These are phyloP conservation scores for barrel medic (Medicago truncatula) DNA, from an alignment of 306 rosid genomes.

Conservation along the genomic window MtrunA17r5.0-ANR NC_053046.1:29891001-29891500, in stretches of 20 bases:
- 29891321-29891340: not conserved
- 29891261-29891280: slow-evolving; percentile 29
- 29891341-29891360: slow-evolving; percentile 3
- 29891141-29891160: not conserved
- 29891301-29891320: slow-evolving; percentile 35
- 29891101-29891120: not conserved
- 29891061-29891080: too few relatives aligned
- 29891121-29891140: too few relatives aligned
- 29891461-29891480: not conserved
- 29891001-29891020: too few relatives aligned
- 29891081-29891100: too few relatives aligned
- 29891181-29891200: slow-evolving; percentile 67
- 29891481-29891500: too few relatives aligned
- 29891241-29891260: slow-evolving; percentile 35
- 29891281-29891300: not conserved
- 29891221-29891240: slow-evolving; percentile 32
- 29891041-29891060: too few relatives aligned
- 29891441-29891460: not conserved
- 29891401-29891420: not conserved
- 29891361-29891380: not conserved
- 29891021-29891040: too few relatives aligned
- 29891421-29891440: not conserved
- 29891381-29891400: not conserved
- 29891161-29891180: slow-evolving; percentile 83
- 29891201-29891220: slow-evolving; percentile 69